Evolutionary conservation across 2,329 filamentous ascomycete genomes (phyloP), one percentile per base, ranked within the genome.

Genomic region (Apiospora rasikravindrae): DNA sequence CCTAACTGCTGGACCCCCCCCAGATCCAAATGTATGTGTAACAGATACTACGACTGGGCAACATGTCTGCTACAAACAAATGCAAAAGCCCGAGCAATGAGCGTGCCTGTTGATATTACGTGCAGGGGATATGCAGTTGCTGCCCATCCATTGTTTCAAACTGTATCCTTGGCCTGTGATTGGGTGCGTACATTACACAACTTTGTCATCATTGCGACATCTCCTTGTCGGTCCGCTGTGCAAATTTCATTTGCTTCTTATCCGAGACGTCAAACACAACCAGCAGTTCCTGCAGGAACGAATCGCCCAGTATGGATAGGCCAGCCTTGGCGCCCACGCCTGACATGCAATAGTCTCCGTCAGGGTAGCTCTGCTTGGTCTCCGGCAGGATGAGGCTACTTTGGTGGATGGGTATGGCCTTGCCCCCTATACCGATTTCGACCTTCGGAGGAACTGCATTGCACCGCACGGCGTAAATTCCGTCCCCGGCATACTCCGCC

Each of bases 361-460:
- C 77, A 16, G 74, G 73, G n/a, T 68, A 69, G 22, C 71, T 73
- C 66, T 76, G 70, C 45, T 71, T 75, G 22, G 79, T 75, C 72
- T 80, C 75, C 11, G 78, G 76, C 45, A 82, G 74, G 70, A 80
- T 78, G 77, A 81, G 81, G 74, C 77, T 81, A 61, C 76, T 75
- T 3, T 78, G 76, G 71, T 80, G 75, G 40, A 80, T 79, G 69
- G 75, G 77, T 71, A 82, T 66, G 69, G 77, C 74, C 70, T 75
- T 75, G 57, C 78, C 78, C 71, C 78, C 79, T 37, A 81, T 78
- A 68, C 78, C 76, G 67, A 81, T 71, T 57, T 78, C 76, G 44
- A 82, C 74, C 33, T 71, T 74, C 1, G 80, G 80, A 40, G 79
- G 76, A 19, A 66, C 72, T 22, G 78, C 78, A 71, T 80, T 75